phyloP scores from a whole-genome alignment of 2,329 filamentous ascomycete species.

The Apiospora hydei region DNA sequence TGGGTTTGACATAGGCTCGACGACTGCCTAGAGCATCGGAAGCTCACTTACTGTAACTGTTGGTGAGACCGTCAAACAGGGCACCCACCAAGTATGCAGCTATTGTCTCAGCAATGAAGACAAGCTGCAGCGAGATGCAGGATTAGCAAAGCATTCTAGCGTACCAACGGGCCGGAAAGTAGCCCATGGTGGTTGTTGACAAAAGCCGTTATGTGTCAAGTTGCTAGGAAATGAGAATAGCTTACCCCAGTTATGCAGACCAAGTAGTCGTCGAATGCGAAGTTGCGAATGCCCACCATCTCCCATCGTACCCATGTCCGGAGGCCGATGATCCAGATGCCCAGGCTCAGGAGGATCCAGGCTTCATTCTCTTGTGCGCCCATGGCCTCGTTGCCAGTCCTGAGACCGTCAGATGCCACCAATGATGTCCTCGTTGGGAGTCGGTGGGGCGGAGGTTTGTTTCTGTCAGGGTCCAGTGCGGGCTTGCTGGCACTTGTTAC shows the following conservation, averaged over 20 bases:
- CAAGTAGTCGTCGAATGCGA: constrained; percentile 36
- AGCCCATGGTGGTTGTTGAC: too few species aligned
- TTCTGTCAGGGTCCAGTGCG: background rate
- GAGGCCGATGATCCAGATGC: constrained; percentile 30
- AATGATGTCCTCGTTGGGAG: background rate
- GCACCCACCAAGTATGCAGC: constrained; percentile 21
- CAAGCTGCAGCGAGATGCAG: background rate
- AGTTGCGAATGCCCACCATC: constrained; percentile 31
- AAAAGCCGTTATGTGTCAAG: background rate
- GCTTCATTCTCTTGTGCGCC: background rate
- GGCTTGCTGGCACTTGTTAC: background rate
- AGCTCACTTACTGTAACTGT: constrained; percentile 24
- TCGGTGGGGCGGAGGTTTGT: background rate
- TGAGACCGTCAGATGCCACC: background rate
- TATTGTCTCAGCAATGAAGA: background rate
- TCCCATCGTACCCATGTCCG: constrained; percentile 33
- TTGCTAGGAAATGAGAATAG: background rate
- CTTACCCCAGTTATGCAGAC: constrained; percentile 35
- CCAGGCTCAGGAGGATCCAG: constrained; percentile 25
- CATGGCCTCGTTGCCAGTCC: background rate
- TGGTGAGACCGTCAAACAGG: constrained; percentile 26
- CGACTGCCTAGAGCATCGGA: background rate
- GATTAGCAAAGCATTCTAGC: background rate
- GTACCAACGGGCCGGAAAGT: background rate
- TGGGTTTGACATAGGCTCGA: background rate